phyloP scores from a whole-genome alignment of 805 yeast species.

The Candida chauliodis region DNA sequence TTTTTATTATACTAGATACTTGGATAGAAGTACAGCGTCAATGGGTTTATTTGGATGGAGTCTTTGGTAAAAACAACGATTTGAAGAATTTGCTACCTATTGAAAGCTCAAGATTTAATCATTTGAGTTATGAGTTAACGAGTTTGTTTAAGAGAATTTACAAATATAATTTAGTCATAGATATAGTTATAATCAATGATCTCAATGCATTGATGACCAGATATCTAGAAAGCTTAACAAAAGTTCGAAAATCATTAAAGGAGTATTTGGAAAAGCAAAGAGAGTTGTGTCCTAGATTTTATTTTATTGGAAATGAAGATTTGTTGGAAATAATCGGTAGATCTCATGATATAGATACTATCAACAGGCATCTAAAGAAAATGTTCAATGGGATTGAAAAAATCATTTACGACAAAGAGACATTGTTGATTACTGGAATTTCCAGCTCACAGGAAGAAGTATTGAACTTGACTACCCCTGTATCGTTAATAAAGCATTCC shows the following conservation, averaged over 20 bases:
- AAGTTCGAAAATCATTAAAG: slow-evolving; percentile 61
- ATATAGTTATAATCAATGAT: slow-evolving; percentile 49
- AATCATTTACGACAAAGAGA: slow-evolving; percentile 32
- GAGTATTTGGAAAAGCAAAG: slow-evolving; percentile 82
- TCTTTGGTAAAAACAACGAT: slow-evolving; percentile 57
- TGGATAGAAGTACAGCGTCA: slow-evolving; percentile 89
- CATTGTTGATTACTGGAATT: slow-evolving; percentile 41
- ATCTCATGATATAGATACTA: slow-evolving; percentile 38
- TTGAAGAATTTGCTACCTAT: slow-evolving; percentile 61
- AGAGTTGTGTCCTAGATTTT: slow-evolving; percentile 72
- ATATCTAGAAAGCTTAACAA: slow-evolving; percentile 51
- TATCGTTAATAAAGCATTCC: slow-evolving; percentile 40
- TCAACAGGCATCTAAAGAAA: slow-evolving; percentile 61
- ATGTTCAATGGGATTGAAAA: slow-evolving; percentile 65
- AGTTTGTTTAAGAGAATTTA: slow-evolving; percentile 47
- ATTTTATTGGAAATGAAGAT: slow-evolving; percentile 89
- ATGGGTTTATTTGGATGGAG: slow-evolving; percentile 83
- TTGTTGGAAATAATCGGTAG: slow-evolving; percentile 78
- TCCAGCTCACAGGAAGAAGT: slow-evolving; percentile 65
- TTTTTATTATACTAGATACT: slow-evolving; percentile 51
- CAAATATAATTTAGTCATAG: slow-evolving; percentile 51
- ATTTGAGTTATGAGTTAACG: slow-evolving; percentile 60
- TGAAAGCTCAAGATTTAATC: slow-evolving; percentile 65
- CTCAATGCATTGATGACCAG: slow-evolving; percentile 46
- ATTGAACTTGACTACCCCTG: slow-evolving; percentile 38